phyloP scores from a whole-genome alignment of 495 filamentous ascomycete species.

The Aspergillus nanangensis region DNA sequence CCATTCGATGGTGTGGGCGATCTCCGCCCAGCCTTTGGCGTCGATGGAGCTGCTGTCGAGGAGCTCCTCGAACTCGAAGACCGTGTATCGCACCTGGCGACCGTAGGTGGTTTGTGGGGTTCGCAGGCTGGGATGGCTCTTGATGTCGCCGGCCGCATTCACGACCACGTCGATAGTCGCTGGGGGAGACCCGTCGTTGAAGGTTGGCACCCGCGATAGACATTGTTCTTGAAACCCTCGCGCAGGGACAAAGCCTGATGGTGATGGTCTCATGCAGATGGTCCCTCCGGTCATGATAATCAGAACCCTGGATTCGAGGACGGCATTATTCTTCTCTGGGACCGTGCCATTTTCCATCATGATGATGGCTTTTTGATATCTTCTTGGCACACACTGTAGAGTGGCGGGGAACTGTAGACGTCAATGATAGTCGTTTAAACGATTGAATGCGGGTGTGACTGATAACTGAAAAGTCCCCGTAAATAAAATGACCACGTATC shows the following conservation, averaged over 20 bases:
- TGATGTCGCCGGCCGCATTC: constrained; percentile 39
- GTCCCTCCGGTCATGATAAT: constrained; percentile 95
- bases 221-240: constrained; percentile 79
- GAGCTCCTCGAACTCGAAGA: constrained; percentile 80
- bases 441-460: no score
- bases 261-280: constrained; percentile 84
- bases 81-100: constrained; percentile 77
- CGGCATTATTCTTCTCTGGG: constrained; percentile 17
- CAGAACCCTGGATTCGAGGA: constrained; percentile 72
- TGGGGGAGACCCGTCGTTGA: constrained; percentile 77
- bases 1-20: constrained; percentile 60
- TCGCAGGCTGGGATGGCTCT: constrained; percentile 55
- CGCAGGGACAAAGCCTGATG: constrained; percentile 64
- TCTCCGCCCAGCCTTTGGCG: constrained; percentile 83
- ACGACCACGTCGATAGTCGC: constrained; percentile 50
- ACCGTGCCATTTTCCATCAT: no score
- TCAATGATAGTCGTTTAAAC: no score
- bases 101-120: constrained; percentile 81
- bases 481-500: no score
- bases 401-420: no score
- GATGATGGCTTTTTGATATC: constrained; percentile 7
- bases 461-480: no score
- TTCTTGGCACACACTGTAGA: no score
- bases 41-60: constrained; percentile 93
- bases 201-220: constrained; percentile 77